These are phyloP conservation scores for Gloeostereum incarnatum DNA, from an alignment of 768 basidiomycete species.

Conservation along the genomic window DNA sequence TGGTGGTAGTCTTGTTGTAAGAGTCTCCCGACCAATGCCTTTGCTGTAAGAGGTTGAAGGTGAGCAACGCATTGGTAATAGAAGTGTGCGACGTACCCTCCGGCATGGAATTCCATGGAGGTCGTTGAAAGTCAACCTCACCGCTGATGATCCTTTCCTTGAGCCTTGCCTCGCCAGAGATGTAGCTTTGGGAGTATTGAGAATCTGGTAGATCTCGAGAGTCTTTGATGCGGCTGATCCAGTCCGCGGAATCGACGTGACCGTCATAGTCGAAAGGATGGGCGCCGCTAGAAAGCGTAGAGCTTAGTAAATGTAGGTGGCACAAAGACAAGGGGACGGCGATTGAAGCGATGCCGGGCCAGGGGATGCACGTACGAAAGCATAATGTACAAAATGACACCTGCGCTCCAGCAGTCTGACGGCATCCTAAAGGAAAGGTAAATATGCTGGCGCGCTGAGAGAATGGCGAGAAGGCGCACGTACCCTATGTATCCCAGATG, in stretches of 20 bases:
- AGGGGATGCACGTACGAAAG: constrained; percentile 61
- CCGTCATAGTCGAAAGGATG: constrained; percentile 71
- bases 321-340: background rate
- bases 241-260: constrained; percentile 23
- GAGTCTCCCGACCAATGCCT: constrained; percentile 46
- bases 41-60: constrained; percentile 31
- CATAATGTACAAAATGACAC: constrained; percentile 78
- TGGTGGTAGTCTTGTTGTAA: constrained; percentile 45
- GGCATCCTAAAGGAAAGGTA: constrained; percentile 49
- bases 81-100: constrained; percentile 42
- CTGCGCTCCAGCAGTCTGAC: constrained; percentile 87
- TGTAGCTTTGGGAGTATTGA: constrained; percentile 32
- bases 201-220: constrained; percentile 14
- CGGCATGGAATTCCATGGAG: constrained; percentile 45
- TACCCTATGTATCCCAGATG: constrained; percentile 59
- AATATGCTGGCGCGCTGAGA: background rate
- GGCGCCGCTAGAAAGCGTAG: constrained; percentile 36
- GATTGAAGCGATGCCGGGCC: constrained; percentile 2
- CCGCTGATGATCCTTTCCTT: constrained; percentile 65
- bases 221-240: constrained; percentile 24
- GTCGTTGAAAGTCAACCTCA: constrained; percentile 42
- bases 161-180: constrained; percentile 45
- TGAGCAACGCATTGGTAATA: constrained; percentile 1
- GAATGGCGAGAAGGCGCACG: background rate
- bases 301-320: constrained; percentile 1